Base-by-base conservation (phyloP, 495 filamentous ascomycete genomes). In the Lasiosphaeriaceae sp. region DNA sequence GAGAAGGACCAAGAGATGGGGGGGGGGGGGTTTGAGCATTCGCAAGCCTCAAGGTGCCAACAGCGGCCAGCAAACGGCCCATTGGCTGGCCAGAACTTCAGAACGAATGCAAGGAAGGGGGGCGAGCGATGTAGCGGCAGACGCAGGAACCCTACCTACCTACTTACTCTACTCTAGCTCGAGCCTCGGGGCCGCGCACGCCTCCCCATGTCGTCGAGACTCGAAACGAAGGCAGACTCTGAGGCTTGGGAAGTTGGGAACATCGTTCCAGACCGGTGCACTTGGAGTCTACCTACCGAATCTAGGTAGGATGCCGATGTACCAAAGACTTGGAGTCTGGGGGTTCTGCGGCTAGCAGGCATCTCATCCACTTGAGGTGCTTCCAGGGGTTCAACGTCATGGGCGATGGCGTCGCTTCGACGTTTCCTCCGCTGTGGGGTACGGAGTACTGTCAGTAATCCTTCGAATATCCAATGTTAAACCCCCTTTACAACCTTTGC, bases 11-110 rank as follows among this genome's bases (percentile, higher is more conserved):
- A n/a, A n/a, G n/a, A n/a, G n/a, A 43, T 5, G 39, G 39, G 14
- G 16, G 16, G 39, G 39, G 39, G 39, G 39, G 14, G 29, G 26
- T 57, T 47, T 34, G 22, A 51, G 45, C n/a, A 19, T 47, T 16
- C 20, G 43, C n/a, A n/a, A n/a, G n/a, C n/a, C n/a, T n/a, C n/a
- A 54, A 54, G 55, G 52, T 47, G 47, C 47, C 51, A 59, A 54
- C 52, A 24, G 48, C 17, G 23, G 16, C 45, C 48, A 45, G 45
- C 2, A 24, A 19, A 49, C 24, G 21, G 54, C 4, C 46, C 34
- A 29, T 21, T 19, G 20, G 29, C 26, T 11, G 47, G 21, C 26
- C 29, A 1, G n/a, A 48, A 52, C 54, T 41, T 51, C 49, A 43
- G 52, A 61, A 44, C 41, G 49, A 61, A 48, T 24, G 47, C 39